Base-by-base conservation (phyloP, 108 stramenopile species). In the Skeletonema menzelii region DNA sequence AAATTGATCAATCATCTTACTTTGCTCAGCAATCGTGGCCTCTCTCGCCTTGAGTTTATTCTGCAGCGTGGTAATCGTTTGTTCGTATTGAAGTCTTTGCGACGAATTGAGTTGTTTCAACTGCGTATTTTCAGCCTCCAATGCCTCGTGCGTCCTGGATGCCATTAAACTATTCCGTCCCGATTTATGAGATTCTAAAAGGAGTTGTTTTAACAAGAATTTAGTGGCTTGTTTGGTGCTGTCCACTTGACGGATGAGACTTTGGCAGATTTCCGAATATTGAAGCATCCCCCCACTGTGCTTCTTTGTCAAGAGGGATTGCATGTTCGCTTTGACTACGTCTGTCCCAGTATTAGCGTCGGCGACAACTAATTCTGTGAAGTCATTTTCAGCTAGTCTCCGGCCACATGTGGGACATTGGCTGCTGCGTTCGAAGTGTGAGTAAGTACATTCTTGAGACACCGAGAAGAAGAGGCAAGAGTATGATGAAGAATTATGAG, bases 171-270 rank as follows among this genome's bases (percentile, higher is more conserved):
- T 69, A 7, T 70, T 73, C 5, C 76, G 66, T 15, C 59, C 69
- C 28, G 82, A 75, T 42, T 72, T 77, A n/a, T 73, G 72, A 12
- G 75, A 73, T 56, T 92, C 86, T 56, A 79, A 40, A 22, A 92
- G 57, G 7, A 92, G 81, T 64, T 92, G 91, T 55, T 88, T 90
- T 70, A 92, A 46, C 17, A 88, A 59, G 69, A 92, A 92, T 44
- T 85, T 87, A 37, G 73, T 84, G 30, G 56, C 77, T 49, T 57
- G 82, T 59, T 71, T 87, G 59, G 72, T 79, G 76, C 75, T 58
- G 30, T 73, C 88, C 64, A 68, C 86, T 68, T 66, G 84, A 26
- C 74, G 77, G 65, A 76, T 74, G 49, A 63, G 80, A 31, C 80
- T 72, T 35, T 77, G 59, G 32, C 80, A 81, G 17, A 81, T 26